Base-by-base conservation (phyloP, 1,284 basidiomycete genomes). In the Singerocomus rubriflavus region DNA sequence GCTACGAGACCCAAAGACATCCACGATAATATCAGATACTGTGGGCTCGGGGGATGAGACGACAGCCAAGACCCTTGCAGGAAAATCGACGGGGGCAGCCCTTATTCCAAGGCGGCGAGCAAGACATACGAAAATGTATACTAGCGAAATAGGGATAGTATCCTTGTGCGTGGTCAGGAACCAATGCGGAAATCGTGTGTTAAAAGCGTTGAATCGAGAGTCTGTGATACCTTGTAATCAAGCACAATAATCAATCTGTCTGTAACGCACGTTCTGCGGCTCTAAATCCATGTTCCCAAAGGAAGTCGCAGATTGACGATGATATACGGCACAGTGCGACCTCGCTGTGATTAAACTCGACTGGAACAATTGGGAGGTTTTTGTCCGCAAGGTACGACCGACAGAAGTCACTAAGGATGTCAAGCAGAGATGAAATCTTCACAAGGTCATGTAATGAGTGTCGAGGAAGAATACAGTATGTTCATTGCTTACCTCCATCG, bases 61-160 rank as follows among this genome's bases (percentile, higher is more conserved):
- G 51, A 77, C 70, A 10, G 70, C 78, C 32, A 82, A 60, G 9
- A 86, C 82, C 44, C 73, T 73, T 14, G 67, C 64, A 4, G 82
- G 84, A 49, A 80, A 82, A 57, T 80, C 75, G 17, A 83, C 67
- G 0, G 83, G 78, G 11, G 71, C 73, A 0, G 81, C 80, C 8
- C 60, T 53, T 14, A 85, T 67, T 26, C 76, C 79, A 0, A 85
- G 65, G 17, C 79, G 71, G 13, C 73, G 71, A 9, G 73, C 73
- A 39, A 87, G 67, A 5, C 75, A 73, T 7, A 81, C 74, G 54
- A 84, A 86, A 27, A 82, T 61, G 63, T 79, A 82, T 39, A 79
- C 77, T 29, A 85, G 69, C 4, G 81, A 81, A 49, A 87, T 76
- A 0, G 84, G 83, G 42, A 85, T 75, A 0, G 80, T 78, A 10